Evolutionary conservation across 106 monocot genomes (phyloP).

Genomic region (Chionographis japonica): DNA sequence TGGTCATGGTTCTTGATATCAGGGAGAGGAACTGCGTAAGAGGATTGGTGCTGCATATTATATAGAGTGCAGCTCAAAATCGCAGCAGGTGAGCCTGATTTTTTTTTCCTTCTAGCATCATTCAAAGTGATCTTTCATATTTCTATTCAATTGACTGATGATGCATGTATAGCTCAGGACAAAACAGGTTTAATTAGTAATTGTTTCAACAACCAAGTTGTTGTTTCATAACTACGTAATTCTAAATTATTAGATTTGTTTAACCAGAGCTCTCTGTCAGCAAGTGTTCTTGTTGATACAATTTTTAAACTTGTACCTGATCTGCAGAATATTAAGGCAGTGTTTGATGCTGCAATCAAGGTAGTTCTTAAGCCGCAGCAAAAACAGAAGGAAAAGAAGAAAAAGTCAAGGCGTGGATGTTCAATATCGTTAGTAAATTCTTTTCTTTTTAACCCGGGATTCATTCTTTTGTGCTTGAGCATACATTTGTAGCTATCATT

Average conservation of each 20-base stretch:
- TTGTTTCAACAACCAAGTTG: too few species aligned
- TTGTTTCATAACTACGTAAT: too few species aligned
- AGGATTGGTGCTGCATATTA: slow-evolving; percentile 81
- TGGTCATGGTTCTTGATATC: slow-evolving; percentile 2
- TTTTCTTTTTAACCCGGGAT: not conserved
- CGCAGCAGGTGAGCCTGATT: slow-evolving; percentile 46
- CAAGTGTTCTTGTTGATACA: not conserved
- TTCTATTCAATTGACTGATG: not conserved
- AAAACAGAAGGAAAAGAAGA: slow-evolving; percentile 63
- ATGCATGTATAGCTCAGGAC: not conserved
- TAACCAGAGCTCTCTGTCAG: too few species aligned
- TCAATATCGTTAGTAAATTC: slow-evolving; percentile 36
- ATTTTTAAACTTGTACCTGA: not conserved
- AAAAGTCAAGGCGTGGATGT: slow-evolving; percentile 39
- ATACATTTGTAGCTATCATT: not conserved
- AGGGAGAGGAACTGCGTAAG: slow-evolving; percentile 84
- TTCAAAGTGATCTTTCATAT: not conserved
- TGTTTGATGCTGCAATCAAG: slow-evolving; percentile 82
- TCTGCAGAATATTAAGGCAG: slow-evolving; percentile 72
- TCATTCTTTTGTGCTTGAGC: not conserved
- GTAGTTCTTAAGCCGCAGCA: slow-evolving; percentile 64
- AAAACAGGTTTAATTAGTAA: too few species aligned
- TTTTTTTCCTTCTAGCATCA: not conserved
- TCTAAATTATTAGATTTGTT: too few species aligned
- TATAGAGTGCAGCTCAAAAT: slow-evolving; percentile 92